Base-by-base conservation (phyloP, 805 yeast genomes). In the Candida namnaoensis region DNA sequence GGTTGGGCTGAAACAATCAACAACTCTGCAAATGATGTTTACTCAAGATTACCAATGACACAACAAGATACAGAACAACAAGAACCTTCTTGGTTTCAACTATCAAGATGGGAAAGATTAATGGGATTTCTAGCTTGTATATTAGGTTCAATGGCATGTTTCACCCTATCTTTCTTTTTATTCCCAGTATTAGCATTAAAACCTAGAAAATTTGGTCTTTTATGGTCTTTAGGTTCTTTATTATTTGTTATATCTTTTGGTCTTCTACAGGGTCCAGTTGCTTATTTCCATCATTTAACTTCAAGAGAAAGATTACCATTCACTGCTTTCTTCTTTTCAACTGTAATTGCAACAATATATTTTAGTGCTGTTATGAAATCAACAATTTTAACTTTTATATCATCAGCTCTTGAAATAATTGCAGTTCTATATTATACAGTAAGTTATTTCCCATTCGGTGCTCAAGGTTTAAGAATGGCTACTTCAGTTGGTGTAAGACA, bases 371-470 rank as follows among this genome's bases (percentile, higher is more conserved):
- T 82, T 27, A 42, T 58, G 51, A 82, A 80, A 52, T 78, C 84
- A 41, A 80, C 95, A 1, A 54, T 93, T 7, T 64, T 88, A 40
- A 88, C 98, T 0, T 62, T 93, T 10, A 56, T 88, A 11, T 78
- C 88, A 30, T 83, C 93, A 36, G 61, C 83, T 2, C 61, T 85
- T 10, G 97, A 93, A 60, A 66, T 90, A 8, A 61, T 93, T 42
- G 91, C 96, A 1, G 88, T 93, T n/a, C 53, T 88, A 5, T 90
- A 90, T 69, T 93, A 93, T 60, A 81, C 93, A 0, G 71, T 91
- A 35, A 85, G 95, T 53, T 93, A 93, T 61, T 91, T 93, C 72
- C 99, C 99, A 12, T 84, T 90, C 65, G 99, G 99, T 11, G 85
- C 91, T 1, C 82, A 84, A 46, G 83, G 95, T 3, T 53, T 81